Evolutionary conservation across 805 yeast species (phyloP), one percentile per base, ranked within the genome.

Genomic region (Lachancea dasiensis): DNA sequence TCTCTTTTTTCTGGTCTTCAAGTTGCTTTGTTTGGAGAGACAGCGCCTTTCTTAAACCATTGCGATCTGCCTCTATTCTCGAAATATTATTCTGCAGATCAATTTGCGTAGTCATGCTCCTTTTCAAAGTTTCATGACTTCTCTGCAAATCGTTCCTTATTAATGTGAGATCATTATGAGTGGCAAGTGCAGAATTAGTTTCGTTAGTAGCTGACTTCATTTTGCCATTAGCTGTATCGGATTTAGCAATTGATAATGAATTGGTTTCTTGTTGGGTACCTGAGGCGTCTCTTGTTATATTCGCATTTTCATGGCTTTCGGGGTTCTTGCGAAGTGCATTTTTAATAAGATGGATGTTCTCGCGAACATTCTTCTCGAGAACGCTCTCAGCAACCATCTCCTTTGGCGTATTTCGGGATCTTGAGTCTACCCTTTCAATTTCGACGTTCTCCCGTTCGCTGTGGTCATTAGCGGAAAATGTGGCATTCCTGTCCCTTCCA

Each of bases 341-440:
- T 20, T 18, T 34, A 27, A 34, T 34, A n/a, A 34, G 14, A n/a
- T 26, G 26, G n/a, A 34, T 34, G 14, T 34, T 26, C 15, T 34
- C 26, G 13, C 26, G 26, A 13, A 34, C 26, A 13, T 14, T 34
- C 5, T 34, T 15, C 15, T 34, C 38, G 6, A 33, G 28, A 33
- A 33, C 29, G 14, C 29, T 23, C 8, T n/a, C 25, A 3, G 13
- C 16, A 3, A 7, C 14, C 16, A 26, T 6, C 6, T 17, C 31
- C 14, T n/a, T 28, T 4, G 9, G 9, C 31, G 21, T n/a, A n/a
- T n/a, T n/a, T n/a, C n/a, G n/a, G n/a, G n/a, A n/a, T n/a, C n/a
- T n/a, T n/a, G n/a, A n/a, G n/a, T n/a, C n/a, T n/a, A n/a, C n/a
- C n/a, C n/a, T n/a, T n/a, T n/a, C n/a, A n/a, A n/a, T n/a, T n/a